Conservation (phyloP, 2,329 filamentous ascomycete genomes). For the Fulvia fulva region DNA sequence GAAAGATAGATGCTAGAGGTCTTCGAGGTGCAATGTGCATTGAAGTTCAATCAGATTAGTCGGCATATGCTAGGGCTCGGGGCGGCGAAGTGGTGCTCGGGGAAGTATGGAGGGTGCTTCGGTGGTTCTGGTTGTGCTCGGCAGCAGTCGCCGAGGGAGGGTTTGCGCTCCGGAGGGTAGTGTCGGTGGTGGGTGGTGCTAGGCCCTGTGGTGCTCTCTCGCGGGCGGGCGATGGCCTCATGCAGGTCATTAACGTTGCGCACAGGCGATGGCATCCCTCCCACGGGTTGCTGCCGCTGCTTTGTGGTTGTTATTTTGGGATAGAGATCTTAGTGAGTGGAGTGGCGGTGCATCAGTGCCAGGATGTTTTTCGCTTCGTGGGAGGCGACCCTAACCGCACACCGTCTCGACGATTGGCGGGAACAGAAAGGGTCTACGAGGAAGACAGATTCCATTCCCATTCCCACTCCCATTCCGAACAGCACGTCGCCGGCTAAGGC, state of each 20-base stretch:
- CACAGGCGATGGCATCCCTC: not conserved
- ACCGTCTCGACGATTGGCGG: not conserved
- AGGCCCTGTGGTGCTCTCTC: not conserved
- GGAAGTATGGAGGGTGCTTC: not conserved
- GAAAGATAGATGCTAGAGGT: too few relatives aligned
- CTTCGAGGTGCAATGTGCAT: too few relatives aligned
- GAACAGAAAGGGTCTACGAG: not conserved
- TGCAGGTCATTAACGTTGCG: not conserved
- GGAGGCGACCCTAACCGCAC: not conserved
- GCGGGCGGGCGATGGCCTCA: not conserved
- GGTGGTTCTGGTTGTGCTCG: not conserved
- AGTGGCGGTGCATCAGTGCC: not conserved
- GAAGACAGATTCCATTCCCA: not conserved
- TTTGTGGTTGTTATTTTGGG: slow-evolving; percentile 2
- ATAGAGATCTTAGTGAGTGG: not conserved
- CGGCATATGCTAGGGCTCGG: too few relatives aligned
- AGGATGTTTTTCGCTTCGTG: not conserved
- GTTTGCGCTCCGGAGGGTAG: not conserved
- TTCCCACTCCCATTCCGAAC: not conserved
- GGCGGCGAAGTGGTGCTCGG: too few relatives aligned
- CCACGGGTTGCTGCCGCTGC: not conserved
- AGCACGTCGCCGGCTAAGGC: not conserved
- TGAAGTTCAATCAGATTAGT: too few relatives aligned
- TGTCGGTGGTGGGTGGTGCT: not conserved
- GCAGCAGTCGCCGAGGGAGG: not conserved